Percentiles rank a stretch among this genome's conserved stretches.
phyloP scores from a whole-genome alignment of 176 grass and related monocot genomes.

The Leersia perrieri region DNA sequence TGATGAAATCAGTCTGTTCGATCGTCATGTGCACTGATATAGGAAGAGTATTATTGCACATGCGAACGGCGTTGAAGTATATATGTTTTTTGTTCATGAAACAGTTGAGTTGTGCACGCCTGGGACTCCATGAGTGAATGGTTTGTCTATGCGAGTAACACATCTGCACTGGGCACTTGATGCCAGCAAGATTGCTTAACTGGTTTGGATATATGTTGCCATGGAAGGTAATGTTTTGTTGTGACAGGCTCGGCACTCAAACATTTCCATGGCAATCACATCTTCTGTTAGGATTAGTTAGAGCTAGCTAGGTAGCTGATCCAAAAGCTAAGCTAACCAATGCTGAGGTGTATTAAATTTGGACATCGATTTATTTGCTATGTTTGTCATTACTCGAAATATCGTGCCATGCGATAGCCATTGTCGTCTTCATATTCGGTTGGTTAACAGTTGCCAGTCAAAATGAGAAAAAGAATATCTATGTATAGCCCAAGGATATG shows the following conservation, averaged over 20 bases:
- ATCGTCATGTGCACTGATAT: neutral
- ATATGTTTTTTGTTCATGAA: neutral
- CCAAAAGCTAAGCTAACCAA: neutral
- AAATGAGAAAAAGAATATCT: too few species aligned
- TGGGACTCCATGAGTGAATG: neutral
- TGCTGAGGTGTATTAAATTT: neutral
- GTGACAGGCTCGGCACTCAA: neutral
- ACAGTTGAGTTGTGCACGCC: conserved; percentile 14
- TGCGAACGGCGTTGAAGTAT: neutral
- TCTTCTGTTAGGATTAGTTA: neutral
- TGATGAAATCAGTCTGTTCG: neutral
- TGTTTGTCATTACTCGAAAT: neutral
- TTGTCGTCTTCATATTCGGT: too few species aligned
- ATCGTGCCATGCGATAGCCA: neutral
- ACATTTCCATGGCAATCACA: neutral
- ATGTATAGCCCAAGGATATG: too few species aligned
- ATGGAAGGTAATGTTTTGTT: neutral
- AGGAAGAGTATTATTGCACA: neutral
- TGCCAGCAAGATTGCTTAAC: neutral
- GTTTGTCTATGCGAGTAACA: neutral
- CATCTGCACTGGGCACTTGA: too few species aligned
- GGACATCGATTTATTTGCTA: neutral
- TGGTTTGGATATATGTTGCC: neutral
- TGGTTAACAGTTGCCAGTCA: too few species aligned
- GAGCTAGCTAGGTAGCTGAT: neutral